phyloP scores from a whole-genome alignment of 495 filamentous ascomycete species.

The Penicillium robsamsonii region DNA sequence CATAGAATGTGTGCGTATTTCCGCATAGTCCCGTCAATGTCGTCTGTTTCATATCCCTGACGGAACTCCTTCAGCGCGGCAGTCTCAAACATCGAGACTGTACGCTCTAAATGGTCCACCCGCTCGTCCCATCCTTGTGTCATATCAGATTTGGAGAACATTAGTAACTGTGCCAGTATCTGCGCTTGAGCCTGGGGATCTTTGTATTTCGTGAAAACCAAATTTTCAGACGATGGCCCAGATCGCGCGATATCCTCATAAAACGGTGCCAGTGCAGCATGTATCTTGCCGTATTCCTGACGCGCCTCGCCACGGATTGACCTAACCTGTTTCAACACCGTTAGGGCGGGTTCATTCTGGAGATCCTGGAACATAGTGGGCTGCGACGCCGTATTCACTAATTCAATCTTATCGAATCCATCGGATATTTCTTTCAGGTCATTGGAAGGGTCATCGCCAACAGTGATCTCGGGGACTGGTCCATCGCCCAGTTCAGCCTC shows the following conservation, averaged over 20 bases:
- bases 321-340: constrained; percentile 62
- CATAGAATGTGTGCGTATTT: constrained; percentile 84
- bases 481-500: constrained; percentile 28
- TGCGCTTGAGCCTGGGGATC: constrained; percentile 87
- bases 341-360: constrained; percentile 53
- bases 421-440: constrained; percentile 47
- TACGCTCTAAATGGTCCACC: constrained; percentile 65
- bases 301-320: constrained; percentile 85
- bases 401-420: constrained; percentile 65
- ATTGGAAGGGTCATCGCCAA: constrained; percentile 13
- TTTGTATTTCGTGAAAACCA: constrained; percentile 80
- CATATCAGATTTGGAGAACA: constrained; percentile 78
- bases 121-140: constrained; percentile 69
- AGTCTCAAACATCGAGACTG: constrained; percentile 83
- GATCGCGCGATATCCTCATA: constrained; percentile 77
- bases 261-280: constrained; percentile 81
- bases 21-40: constrained; percentile 84
- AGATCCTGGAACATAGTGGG: constrained; percentile 17
- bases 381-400: constrained; percentile 34
- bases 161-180: constrained; percentile 75
- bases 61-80: constrained; percentile 89
- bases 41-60: constrained; percentile 82
- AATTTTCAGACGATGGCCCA: constrained; percentile 72
- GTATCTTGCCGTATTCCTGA: constrained; percentile 87
- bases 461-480: constrained; percentile 14